These are phyloP conservation scores for Quambalaria eucalypti DNA, from an alignment of 1,284 basidiomycete species.

Conservation along the genomic window DNA sequence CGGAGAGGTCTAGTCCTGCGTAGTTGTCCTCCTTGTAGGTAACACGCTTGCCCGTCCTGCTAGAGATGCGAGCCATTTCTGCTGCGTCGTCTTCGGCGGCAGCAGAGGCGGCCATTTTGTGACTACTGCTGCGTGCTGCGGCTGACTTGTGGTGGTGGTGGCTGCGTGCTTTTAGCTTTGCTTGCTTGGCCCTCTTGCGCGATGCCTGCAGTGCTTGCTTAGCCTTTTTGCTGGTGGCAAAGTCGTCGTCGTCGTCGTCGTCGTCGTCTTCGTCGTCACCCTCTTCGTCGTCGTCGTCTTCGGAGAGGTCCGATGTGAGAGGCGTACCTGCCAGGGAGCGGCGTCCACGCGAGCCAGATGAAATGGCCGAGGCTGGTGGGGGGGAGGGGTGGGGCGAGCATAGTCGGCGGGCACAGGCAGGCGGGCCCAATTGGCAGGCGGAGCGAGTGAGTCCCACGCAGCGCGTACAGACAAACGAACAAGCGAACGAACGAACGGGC, in stretches of 20 bases:
- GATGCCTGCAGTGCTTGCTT: neutral
- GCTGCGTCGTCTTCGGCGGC: slow-evolving; percentile 24
- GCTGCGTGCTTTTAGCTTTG: slow-evolving; percentile 54
- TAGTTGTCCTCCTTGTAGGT: slow-evolving; percentile 45
- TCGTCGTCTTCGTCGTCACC: slow-evolving; percentile 70
- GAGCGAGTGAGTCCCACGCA: no score
- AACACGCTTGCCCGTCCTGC: slow-evolving; percentile 31
- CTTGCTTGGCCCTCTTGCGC: neutral
- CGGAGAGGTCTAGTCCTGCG: slow-evolving; percentile 28
- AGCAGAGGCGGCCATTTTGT: slow-evolving; percentile 11
- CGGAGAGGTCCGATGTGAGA: slow-evolving; percentile 44
- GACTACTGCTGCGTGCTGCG: slow-evolving; percentile 1
- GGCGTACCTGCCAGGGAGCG: neutral
- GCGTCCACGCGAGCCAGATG: slow-evolving; percentile 15
- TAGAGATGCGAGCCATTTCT: slow-evolving; percentile 34
- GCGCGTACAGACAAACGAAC: no score
- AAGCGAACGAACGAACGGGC: no score
- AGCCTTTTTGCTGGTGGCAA: slow-evolving; percentile 11
- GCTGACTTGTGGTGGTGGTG: slow-evolving; percentile 58
- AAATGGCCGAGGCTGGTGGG: slow-evolving; percentile 84
- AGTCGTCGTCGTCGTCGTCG: slow-evolving; percentile 56
- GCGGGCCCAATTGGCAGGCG: no score
- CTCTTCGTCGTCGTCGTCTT: slow-evolving; percentile 54
- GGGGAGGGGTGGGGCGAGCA: slow-evolving; percentile 55
- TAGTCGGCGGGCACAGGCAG: no score